Percentiles rank a stretch among this genome's conserved stretches.
phyloP scores from a whole-genome alignment of 176 grass and related monocot genomes.

The Coix lacrymajobi region DNA sequence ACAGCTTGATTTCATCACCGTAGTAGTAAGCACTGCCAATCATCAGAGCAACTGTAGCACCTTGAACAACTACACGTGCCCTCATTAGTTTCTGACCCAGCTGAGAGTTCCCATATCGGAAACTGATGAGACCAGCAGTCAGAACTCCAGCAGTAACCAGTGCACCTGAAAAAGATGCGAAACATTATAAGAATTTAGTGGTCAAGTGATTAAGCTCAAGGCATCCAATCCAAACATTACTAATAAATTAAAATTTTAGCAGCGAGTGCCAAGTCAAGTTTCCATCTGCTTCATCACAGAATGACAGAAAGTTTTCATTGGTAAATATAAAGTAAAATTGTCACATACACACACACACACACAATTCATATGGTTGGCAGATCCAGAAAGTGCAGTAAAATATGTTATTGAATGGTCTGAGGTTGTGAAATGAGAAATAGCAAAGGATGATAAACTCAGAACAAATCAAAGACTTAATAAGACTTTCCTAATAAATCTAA shows the following conservation, averaged over 20 bases:
- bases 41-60: slow-evolving; percentile 89
- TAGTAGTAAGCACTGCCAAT: slow-evolving; percentile 86
- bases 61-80: slow-evolving; percentile 75
- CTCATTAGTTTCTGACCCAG: slow-evolving; percentile 91
- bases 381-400: not conserved
- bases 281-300: not conserved
- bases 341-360: not conserved
- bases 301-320: not conserved
- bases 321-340: not conserved
- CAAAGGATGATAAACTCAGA: not conserved
- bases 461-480: not conserved
- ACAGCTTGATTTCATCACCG: slow-evolving; percentile 71
- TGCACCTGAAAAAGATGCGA: slow-evolving; percentile 50
- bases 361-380: not conserved
- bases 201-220: not conserved
- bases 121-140: slow-evolving; percentile 83
- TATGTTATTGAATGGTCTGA: not conserved
- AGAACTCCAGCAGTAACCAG: slow-evolving; percentile 87
- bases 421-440: not conserved
- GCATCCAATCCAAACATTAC: not conserved
- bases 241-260: not conserved
- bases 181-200: not conserved
- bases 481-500: not conserved
- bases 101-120: slow-evolving; percentile 80
- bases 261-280: not conserved